Percentiles rank a stretch among this genome's conserved stretches.
Conservation (phyloP, 352 stramenopile genomes). For the Phytopythium vexans region DNA sequence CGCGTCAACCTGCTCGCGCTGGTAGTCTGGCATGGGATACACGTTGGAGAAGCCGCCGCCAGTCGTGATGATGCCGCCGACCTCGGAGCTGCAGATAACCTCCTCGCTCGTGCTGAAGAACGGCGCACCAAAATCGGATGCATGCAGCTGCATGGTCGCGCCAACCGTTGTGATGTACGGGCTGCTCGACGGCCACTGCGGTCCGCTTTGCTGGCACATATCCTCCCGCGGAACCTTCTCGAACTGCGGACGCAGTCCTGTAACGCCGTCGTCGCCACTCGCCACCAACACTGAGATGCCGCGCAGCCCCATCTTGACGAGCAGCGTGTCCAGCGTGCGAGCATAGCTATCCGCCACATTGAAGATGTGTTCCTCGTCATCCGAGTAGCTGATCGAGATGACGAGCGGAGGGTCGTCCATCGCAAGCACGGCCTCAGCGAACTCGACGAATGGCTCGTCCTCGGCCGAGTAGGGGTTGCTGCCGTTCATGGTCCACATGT, state of each 20-base stretch:
- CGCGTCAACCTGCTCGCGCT: constrained; percentile 48
- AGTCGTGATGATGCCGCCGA: constrained; percentile 73
- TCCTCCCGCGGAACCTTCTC: constrained; percentile 44
- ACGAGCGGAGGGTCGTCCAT: constrained; percentile 76
- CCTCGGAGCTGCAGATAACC: constrained; percentile 70
- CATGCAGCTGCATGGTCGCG: constrained; percentile 70
- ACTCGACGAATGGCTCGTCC: constrained; percentile 87
- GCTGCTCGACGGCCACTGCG: constrained; percentile 76
- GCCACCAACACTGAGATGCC: constrained; percentile 87
- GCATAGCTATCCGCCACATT: constrained; percentile 71
- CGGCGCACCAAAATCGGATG: constrained; percentile 20
- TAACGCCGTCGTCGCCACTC: constrained; percentile 86
- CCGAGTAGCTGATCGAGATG: constrained; percentile 89
- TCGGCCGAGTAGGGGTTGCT: constrained; percentile 83
- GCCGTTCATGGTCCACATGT: constrained; percentile 75
- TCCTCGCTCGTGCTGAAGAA: constrained; percentile 75
- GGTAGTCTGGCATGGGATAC: constrained; percentile 74
- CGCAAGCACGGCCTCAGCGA: constrained; percentile 59
- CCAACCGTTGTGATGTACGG: constrained; percentile 91
- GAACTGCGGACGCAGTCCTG: constrained; percentile 65
- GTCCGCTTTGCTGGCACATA: constrained; percentile 58
- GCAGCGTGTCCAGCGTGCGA: constrained; percentile 72
- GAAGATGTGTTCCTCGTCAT: constrained; percentile 89
- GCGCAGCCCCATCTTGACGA: constrained; percentile 88
- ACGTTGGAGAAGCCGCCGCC: constrained; percentile 89